Evolutionary conservation across 2,329 filamentous ascomycete species (phyloP).

Genomic region (Zasmidium angulare): DNA sequence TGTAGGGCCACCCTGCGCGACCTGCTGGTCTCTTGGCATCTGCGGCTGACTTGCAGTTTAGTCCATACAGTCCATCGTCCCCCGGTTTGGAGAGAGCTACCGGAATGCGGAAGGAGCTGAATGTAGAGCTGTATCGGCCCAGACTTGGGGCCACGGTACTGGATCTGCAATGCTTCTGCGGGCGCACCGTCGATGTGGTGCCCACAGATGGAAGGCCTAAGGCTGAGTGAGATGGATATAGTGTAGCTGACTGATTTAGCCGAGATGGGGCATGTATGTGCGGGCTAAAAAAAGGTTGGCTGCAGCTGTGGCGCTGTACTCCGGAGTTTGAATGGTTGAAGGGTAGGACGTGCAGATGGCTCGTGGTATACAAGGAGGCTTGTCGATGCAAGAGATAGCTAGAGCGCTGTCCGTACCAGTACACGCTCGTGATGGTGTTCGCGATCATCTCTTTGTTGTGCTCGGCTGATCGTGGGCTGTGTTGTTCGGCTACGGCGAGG

Average conservation of each 20-base stretch:
- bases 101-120: not conserved
- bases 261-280: not conserved
- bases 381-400: too few relatives aligned
- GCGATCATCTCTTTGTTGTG: too few relatives aligned
- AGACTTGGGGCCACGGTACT: not conserved
- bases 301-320: too few relatives aligned
- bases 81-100: not conserved
- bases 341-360: too few relatives aligned
- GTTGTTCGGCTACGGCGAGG: too few relatives aligned
- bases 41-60: not conserved
- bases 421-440: too few relatives aligned
- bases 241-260: constrained; percentile 1
- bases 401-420: too few relatives aligned
- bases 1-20: not conserved
- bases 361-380: too few relatives aligned
- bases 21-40: not conserved
- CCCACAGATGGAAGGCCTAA: not conserved
- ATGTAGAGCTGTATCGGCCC: not conserved
- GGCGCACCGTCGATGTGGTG: not conserved
- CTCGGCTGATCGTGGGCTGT: too few relatives aligned
- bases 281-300: not conserved
- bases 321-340: too few relatives aligned
- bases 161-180: not conserved
- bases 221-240: constrained; percentile 2
- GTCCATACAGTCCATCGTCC: too few relatives aligned